Percentiles rank a stretch among this genome's conserved stretches.
phyloP scores from a whole-genome alignment of 2,329 filamentous ascomycete genomes.

The Neodidymelliopsis sp. region DNA sequence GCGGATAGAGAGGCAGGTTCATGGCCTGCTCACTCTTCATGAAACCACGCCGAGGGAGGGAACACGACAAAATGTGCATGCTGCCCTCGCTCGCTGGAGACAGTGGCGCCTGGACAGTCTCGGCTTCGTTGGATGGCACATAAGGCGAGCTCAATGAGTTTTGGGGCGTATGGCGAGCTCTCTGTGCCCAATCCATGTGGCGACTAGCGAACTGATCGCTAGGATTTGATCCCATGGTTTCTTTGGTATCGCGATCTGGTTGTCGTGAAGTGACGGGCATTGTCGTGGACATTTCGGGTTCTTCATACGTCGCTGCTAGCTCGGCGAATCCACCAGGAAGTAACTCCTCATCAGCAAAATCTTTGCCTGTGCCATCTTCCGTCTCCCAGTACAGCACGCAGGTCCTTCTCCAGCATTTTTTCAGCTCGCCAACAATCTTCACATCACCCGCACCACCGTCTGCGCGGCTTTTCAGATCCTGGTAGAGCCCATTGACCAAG shows the following conservation, averaged over 20 bases:
- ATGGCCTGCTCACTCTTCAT: slow-evolving; percentile 45
- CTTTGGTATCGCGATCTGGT: slow-evolving; percentile 38
- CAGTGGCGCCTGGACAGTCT: slow-evolving; percentile 45
- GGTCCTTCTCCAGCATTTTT: slow-evolving; percentile 95
- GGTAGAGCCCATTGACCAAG: slow-evolving; percentile 72
- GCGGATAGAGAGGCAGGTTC: slow-evolving; percentile 51
- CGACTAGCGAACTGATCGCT: slow-evolving; percentile 49
- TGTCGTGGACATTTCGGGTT: slow-evolving; percentile 18
- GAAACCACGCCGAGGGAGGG: slow-evolving; percentile 59
- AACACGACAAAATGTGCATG: slow-evolving; percentile 66
- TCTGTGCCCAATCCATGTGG: slow-evolving; percentile 50
- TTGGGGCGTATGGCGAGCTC: slow-evolving; percentile 46
- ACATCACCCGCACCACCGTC: slow-evolving; percentile 68
- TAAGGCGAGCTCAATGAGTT: slow-evolving; percentile 48
- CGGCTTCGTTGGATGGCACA: slow-evolving; percentile 42
- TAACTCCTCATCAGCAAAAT: slow-evolving; percentile 71
- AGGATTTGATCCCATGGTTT: slow-evolving; percentile 46
- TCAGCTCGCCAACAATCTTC: slow-evolving; percentile 91
- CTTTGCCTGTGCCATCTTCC: slow-evolving; percentile 66
- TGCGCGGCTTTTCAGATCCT: slow-evolving; percentile 59
- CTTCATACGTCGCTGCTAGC: slow-evolving; percentile 33
- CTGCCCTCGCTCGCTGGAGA: slow-evolving; percentile 60
- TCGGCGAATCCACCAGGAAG: slow-evolving; percentile 75
- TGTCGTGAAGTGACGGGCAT: slow-evolving; percentile 36
- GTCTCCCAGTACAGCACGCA: slow-evolving; percentile 90